phyloP scores from a whole-genome alignment of 1,284 basidiomycete species.

The Volvariella volvacea region DNA sequence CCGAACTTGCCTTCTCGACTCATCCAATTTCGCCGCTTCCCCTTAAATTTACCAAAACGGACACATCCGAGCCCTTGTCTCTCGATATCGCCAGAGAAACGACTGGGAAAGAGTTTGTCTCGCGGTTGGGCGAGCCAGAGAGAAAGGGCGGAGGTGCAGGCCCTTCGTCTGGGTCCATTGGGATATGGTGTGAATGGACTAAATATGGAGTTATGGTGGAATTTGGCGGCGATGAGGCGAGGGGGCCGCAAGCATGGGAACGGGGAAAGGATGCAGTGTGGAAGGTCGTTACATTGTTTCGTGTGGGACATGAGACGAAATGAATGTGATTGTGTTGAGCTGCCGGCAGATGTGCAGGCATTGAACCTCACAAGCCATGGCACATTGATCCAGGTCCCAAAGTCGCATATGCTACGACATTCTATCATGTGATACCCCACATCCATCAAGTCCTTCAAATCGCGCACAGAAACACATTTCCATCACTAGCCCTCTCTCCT shows the following conservation, averaged over 20 bases:
- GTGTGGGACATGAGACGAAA: constrained; percentile 14
- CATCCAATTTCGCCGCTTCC: constrained; percentile 45
- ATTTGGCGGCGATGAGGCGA: constrained; percentile 70
- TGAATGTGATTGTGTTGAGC: background rate
- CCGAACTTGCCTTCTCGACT: constrained; percentile 45
- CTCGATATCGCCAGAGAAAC: constrained; percentile 45
- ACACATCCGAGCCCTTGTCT: constrained; percentile 27
- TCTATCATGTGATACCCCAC: constrained; percentile 2
- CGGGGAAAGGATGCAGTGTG: constrained; percentile 73
- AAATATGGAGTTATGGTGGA: constrained; percentile 75
- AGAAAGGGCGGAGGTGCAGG: constrained; percentile 83
- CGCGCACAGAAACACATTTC: too few species aligned
- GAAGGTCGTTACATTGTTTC: constrained; percentile 68
- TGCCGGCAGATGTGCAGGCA: too few species aligned
- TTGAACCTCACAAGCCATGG: too few species aligned
- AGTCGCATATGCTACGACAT: too few species aligned
- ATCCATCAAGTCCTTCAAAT: too few species aligned
- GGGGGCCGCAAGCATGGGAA: constrained; percentile 80
- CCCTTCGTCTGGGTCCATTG: constrained; percentile 76
- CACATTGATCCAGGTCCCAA: too few species aligned
- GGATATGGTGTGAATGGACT: constrained; percentile 91
- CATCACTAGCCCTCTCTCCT: too few species aligned
- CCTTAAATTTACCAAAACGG: constrained; percentile 29
- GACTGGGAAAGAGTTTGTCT: constrained; percentile 73
- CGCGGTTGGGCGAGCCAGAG: constrained; percentile 71